phyloP scores from a whole-genome alignment of 2,329 filamentous ascomycete species.

The Knoxdaviesia proteae region DNA sequence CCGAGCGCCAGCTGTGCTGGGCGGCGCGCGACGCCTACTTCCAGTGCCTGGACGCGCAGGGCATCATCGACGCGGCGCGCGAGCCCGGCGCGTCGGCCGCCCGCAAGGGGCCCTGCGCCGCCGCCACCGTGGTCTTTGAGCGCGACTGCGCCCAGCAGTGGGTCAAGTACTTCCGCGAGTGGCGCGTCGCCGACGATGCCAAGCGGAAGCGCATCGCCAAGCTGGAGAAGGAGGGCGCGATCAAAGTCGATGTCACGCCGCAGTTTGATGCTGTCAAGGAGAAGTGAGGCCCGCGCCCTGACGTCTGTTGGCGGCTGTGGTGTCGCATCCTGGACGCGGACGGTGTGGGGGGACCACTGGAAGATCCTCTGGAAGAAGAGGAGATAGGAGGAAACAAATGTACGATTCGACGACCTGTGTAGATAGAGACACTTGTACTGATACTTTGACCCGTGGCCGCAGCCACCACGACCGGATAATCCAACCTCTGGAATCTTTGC shows the following conservation, averaged over 20 bases:
- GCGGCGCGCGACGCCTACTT: conserved; percentile 78
- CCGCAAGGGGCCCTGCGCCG: conserved; percentile 17
- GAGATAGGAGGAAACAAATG: no score
- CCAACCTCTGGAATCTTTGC: no score
- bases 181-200: conserved; percentile 78
- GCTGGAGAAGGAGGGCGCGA: conserved; percentile 53
- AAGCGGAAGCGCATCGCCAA: conserved; percentile 60
- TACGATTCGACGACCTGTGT: no score
- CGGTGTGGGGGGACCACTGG: no score
- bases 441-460: no score
- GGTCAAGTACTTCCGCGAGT: conserved; percentile 98
- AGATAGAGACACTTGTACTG: no score
- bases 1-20: conserved; percentile 71
- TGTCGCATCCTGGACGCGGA: no score
- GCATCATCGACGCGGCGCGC: conserved; percentile 48
- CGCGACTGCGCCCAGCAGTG: conserved; percentile 73
- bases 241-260: conserved; percentile 27
- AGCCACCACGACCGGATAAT: no score
- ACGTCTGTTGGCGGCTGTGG: no score
- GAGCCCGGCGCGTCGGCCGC: conserved; percentile 15
- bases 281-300: not conserved
- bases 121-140: conserved; percentile 42
- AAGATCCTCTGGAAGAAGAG: no score
- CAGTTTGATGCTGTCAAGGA: conserved; percentile 10
- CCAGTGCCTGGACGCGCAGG: conserved; percentile 60